phyloP scores from a whole-genome alignment of 2,329 filamentous ascomycete genomes.

The Phialophora macrospora region DNA sequence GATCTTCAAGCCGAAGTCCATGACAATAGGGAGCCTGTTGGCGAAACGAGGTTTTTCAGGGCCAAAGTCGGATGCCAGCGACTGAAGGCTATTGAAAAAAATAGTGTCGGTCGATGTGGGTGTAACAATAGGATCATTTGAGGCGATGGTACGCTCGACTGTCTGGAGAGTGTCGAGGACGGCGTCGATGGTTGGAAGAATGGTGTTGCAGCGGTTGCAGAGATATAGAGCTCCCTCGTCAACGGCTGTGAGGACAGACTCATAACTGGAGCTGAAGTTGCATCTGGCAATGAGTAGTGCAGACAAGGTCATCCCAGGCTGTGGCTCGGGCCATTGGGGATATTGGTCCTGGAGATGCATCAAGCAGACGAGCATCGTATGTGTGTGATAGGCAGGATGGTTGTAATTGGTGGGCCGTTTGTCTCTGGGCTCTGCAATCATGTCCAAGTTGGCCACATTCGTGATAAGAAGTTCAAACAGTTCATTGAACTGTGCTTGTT shows the following conservation, averaged over 20 bases:
- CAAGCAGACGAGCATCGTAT: constrained; percentile 35
- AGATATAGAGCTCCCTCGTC: constrained; percentile 30
- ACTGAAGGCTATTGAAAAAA: constrained; percentile 30
- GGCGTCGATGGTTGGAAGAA: constrained; percentile 30
- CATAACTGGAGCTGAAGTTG: constrained; percentile 32
- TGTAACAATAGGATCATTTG: constrained; percentile 30
- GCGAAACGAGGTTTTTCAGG: constrained; percentile 29
- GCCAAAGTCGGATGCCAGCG: constrained; percentile 32
- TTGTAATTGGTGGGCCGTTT: constrained; percentile 26
- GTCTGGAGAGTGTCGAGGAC: constrained; percentile 34
- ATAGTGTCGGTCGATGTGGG: constrained; percentile 29
- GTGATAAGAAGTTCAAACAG: constrained; percentile 33
- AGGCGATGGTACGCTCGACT: constrained; percentile 32
- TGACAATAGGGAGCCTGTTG: constrained; percentile 31
- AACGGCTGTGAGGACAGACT: constrained; percentile 23
- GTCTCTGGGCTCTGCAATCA: constrained; percentile 28
- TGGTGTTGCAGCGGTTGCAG: constrained; percentile 20
- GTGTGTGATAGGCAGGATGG: constrained; percentile 36
- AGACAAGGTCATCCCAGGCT: constrained; percentile 34
- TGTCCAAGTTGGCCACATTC: constrained; percentile 29
- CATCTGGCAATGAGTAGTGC: constrained; percentile 35
- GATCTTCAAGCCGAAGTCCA: constrained; percentile 33
- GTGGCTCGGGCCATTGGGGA: constrained; percentile 35
- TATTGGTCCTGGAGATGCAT: constrained; percentile 33
- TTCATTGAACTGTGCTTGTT: constrained; percentile 32